A percentile compares a stretch with the other conserved stretches of the same genome.
These are phyloP conservation scores for Tolypocladium cylindrosporum DNA, from an alignment of 2,329 filamentous ascomycete species.

Conservation along the genomic window DNA sequence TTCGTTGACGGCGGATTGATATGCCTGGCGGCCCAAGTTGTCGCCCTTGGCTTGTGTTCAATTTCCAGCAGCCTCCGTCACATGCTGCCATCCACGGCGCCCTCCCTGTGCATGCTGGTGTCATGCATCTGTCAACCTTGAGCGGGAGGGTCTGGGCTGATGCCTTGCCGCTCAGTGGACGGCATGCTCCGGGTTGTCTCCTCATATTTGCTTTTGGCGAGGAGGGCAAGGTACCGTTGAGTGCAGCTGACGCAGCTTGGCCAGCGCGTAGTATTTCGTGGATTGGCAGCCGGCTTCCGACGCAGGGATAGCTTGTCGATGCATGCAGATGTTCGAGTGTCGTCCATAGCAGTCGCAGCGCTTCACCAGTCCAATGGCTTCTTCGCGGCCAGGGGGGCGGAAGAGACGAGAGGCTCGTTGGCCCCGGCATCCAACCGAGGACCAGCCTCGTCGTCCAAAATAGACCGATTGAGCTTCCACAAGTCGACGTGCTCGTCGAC, in stretches of 20 bases:
- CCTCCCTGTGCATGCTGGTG: not conserved
- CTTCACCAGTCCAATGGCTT: slow-evolving; percentile 29
- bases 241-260: not conserved
- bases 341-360: not conserved
- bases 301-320: not conserved
- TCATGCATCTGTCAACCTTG: not conserved
- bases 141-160: not conserved
- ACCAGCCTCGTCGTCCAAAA: slow-evolving; percentile 23
- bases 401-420: slow-evolving; percentile 16
- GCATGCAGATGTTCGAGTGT: not conserved
- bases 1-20: not conserved
- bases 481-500: slow-evolving; percentile 18
- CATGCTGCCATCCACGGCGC: not conserved
- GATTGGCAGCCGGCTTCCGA: not conserved
- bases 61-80: not conserved
- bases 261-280: not conserved
- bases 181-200: not conserved
- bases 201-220: not conserved
- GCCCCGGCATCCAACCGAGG: slow-evolving; percentile 15
- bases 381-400: slow-evolving; percentile 13
- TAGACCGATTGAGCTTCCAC: slow-evolving; percentile 23
- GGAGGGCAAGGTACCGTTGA: not conserved
- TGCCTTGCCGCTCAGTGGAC: not conserved
- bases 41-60: not conserved
- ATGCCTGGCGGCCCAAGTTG: not conserved